Evolutionary conservation across 345 rosid genomes (phyloP), one percentile per base, ranked within the genome.

Genomic region (Aurinia saxatilis): DNA sequence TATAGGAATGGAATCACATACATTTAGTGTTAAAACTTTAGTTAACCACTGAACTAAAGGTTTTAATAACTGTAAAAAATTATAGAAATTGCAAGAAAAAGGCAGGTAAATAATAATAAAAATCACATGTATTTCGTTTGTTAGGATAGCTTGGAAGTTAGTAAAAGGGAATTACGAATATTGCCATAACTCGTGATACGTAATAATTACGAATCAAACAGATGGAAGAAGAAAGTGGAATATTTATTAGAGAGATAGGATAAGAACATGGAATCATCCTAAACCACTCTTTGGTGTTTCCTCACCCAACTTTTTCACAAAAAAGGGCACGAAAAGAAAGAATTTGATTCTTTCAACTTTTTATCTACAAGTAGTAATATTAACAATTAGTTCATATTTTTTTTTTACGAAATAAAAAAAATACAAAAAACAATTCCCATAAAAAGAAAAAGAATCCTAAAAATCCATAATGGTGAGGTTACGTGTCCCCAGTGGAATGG

Each of bases 301-400:
- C 33, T 45, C 50, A 62, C 39, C 50, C 41, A 55, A 54, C 51
- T 61, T 70, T 70, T 70, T 70, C 68, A 63, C 53, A 50, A 29
- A 46, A 54, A 62, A 70, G 44, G 50, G 31, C 35, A 70, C 19
- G n/a, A 3, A 62, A 70, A 54, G 45, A 38, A 38, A 70, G 68
- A 70, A 70, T 62, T 40, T 38, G 58, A 62, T 70, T 41, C 74
- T 30, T 62, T 50, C 52, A 21, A 9, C 60, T 57, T 71, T 71
- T 55, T 63, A 48, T 56, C 34, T 30, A 31, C 21, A 55, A 54
- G 18, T 30, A 70, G 63, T 52, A 60, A 60, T 12, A 33, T 51
- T 60, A 23, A 59, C 39, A 50, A 45, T 50, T 11, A 8, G 8
- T 10, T 21, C 29, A 6, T 11, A 35, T 55, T 33, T 50, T 23